Evolutionary conservation across 768 basidiomycete species (phyloP), one percentile per base, ranked within the genome.

Genomic region (Rubroboletus satanas): DNA sequence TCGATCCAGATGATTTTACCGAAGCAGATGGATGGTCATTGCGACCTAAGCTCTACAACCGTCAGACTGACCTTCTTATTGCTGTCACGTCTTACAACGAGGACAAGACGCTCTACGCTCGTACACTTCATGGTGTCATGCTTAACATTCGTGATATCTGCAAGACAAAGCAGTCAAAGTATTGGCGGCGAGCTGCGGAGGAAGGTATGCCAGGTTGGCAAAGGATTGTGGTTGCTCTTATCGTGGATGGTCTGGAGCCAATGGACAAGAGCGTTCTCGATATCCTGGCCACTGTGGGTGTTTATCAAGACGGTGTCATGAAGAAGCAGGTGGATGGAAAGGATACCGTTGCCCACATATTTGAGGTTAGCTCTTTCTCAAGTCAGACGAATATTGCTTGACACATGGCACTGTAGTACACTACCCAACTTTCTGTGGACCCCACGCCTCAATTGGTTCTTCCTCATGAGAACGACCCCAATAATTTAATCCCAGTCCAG

Each of bases 81-180:
- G 95, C 93, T 10, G 90, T 98, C 59, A 97, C 93, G 7, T 91
- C 87, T 4, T 93, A 93, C 75, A 93, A 93, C 59, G 92, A 94
- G 71, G 90, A 93, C 80, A 93, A 93, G 77, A 86, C 84, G 7
- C 81, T 93, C n/a, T 91, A 93, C 66, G 83, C 90, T 28, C 86
- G 89, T 60, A 98, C 96, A 0, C 77, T 98, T 38, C 96, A 98
- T 66, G 91, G 91, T 59, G 88, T 98, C 64, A 98, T 98, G 95
- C 72, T 96, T 58, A 98, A 99, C 72, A 96, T 98, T 57, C 89
- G 95, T 60, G 90, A 98, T 64, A 98, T 98, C 61, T 95, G 93
- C 82, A 93, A 89, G 74, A 94, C 92, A 39, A 95, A 95, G 71
- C 88, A 90, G 66, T 92, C 88, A 58, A 93, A 93, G 71, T 96